phyloP scores from a whole-genome alignment of 2,329 filamentous ascomycete species.

The Onygenales sp. region DNA sequence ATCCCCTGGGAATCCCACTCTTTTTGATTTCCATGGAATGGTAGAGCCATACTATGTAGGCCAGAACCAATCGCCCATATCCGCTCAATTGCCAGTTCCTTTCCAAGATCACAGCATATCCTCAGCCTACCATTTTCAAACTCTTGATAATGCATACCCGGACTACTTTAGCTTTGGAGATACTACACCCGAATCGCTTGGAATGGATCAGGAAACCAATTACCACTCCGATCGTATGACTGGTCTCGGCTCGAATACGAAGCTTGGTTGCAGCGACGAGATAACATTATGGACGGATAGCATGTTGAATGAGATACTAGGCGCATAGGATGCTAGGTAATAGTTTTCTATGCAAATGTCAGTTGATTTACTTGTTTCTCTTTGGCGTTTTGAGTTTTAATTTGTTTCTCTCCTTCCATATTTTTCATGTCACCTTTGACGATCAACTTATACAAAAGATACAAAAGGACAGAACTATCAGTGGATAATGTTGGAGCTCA shows the following conservation, averaged over 20 bases:
- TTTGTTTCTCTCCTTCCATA: too few species aligned
- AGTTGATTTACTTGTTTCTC: background rate
- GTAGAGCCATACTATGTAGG: background rate
- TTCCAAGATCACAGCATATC: background rate
- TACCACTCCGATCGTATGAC: background rate
- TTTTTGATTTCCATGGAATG: background rate
- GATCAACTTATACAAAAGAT: too few species aligned
- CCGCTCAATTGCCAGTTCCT: background rate
- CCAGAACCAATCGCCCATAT: background rate
- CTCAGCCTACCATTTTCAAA: background rate
- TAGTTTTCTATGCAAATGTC: background rate
- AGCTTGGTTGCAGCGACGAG: background rate
- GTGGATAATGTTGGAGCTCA: too few species aligned
- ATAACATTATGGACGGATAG: background rate
- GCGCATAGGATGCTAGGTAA: background rate
- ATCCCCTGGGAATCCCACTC: background rate
- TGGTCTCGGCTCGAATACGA: background rate
- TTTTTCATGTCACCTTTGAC: too few species aligned
- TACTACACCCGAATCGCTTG: background rate
- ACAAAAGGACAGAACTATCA: too few species aligned
- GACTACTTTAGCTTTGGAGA: background rate
- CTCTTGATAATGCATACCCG: background rate
- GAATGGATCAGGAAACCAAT: background rate
- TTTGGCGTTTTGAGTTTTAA: background rate
- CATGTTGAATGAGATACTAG: background rate